Evolutionary conservation across 441 rosid species (phyloP).

Genomic region (Manihot esculenta): DNA sequence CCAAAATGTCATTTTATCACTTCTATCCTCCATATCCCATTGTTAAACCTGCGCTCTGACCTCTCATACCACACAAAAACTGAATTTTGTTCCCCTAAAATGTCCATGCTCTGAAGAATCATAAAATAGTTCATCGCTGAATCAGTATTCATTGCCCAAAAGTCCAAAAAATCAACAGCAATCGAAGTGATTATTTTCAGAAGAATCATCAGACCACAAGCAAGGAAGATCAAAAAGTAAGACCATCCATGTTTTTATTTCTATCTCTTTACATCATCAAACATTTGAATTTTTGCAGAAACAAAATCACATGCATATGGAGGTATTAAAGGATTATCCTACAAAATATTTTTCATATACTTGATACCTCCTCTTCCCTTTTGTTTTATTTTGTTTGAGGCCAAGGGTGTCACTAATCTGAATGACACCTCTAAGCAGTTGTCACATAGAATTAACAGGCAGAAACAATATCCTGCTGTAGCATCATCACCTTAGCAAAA

Average conservation of each 20-base stretch:
- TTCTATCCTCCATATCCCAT: not conserved
- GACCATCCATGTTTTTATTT: not conserved
- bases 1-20: not conserved
- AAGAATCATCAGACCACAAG: not conserved
- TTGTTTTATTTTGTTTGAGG: not conserved
- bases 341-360: not conserved
- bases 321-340: not conserved
- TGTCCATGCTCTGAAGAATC: not conserved
- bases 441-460: not conserved
- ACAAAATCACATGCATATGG: not conserved
- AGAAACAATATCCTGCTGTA: not conserved
- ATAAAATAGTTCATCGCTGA: not conserved
- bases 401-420: not conserved
- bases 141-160: not conserved
- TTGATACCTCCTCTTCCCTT: not conserved
- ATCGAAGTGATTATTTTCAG: not conserved
- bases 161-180: not conserved
- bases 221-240: constrained; percentile 3
- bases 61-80: not conserved
- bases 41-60: not conserved
- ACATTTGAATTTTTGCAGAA: not conserved
- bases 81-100: not conserved
- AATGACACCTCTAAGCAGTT: not conserved
- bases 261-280: not conserved
- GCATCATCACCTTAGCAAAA: not conserved